phyloP scores from a whole-genome alignment of 371 early-diverging fungal species.

The Mortierella sp. region DNA sequence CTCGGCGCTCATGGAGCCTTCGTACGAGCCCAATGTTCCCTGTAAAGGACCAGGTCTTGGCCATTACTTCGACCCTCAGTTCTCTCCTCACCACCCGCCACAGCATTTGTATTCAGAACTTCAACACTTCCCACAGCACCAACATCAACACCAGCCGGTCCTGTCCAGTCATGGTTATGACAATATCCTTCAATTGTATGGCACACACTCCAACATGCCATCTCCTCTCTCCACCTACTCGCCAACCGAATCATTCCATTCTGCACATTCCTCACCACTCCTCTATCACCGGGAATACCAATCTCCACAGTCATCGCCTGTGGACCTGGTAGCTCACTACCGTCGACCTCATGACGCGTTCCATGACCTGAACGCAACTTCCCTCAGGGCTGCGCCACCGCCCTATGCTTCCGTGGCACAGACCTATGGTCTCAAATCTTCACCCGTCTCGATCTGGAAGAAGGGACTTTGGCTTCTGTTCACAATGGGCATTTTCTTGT shows the following conservation, averaged over 20 bases:
- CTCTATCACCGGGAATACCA: constrained; percentile 12
- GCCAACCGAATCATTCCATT: constrained; percentile 13
- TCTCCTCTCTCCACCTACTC: constrained; percentile 11
- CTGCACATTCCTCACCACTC: constrained; percentile 10
- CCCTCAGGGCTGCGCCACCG: constrained; percentile 7
- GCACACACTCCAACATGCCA: not conserved
- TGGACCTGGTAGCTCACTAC: constrained; percentile 14
- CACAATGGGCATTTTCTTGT: constrained; percentile 32
- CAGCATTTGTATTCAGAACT: constrained; percentile 5
- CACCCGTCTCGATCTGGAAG: constrained; percentile 41
- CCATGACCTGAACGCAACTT: constrained; percentile 4
- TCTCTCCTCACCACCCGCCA: not conserved
- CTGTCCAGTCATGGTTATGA: too few relatives aligned
- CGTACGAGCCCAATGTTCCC: constrained; percentile 1
- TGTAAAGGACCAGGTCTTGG: not conserved
- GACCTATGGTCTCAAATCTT: constrained; percentile 31
- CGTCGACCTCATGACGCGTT: constrained; percentile 4
- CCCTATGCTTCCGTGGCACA: constrained; percentile 15
- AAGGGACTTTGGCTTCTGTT: constrained; percentile 30
- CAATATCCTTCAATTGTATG: too few relatives aligned
- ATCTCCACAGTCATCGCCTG: constrained; percentile 9
- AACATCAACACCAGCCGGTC: not conserved
- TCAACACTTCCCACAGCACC: constrained; percentile 6
- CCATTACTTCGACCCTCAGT: constrained; percentile 8
- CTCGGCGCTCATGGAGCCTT: not conserved